These are phyloP conservation scores for Gymnopilus junonius DNA, from an alignment of 768 basidiomycete species.

Conservation along the genomic window DNA sequence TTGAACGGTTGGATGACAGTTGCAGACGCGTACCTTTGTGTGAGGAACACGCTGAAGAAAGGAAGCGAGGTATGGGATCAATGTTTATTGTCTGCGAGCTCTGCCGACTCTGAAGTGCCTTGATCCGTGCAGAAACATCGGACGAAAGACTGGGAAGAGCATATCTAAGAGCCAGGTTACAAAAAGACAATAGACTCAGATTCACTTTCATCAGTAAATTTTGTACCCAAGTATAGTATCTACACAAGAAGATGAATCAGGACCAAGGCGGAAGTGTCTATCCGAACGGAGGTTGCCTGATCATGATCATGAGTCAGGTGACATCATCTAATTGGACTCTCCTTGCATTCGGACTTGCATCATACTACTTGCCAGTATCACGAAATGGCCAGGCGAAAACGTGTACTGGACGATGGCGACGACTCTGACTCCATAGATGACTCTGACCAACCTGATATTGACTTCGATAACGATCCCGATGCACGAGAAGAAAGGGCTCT, in stretches of 20 bases:
- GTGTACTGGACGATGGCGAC: conserved; percentile 74
- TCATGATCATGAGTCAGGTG: conserved; percentile 18
- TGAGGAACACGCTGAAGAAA: background rate
- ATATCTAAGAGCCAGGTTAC: background rate
- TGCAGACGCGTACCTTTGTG: conserved; percentile 1
- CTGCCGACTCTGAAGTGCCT: conserved; percentile 14
- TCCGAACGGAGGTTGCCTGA: too few relatives aligned
- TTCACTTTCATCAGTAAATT: background rate
- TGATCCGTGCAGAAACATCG: conserved; percentile 21
- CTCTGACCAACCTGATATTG: conserved; percentile 54
- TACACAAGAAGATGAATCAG: too few relatives aligned
- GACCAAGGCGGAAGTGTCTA: too few relatives aligned
- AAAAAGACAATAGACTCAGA: conserved; percentile 13
- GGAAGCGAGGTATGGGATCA: conserved; percentile 9
- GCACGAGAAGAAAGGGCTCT: conserved; percentile 74
- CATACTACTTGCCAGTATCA: background rate
- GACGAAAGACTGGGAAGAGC: conserved; percentile 5
- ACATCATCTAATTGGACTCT: background rate
- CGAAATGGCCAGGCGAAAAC: conserved; percentile 76
- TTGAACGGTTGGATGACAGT: conserved; percentile 6
- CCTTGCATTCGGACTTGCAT: background rate
- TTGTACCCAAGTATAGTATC: background rate
- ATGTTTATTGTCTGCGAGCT: conserved; percentile 12
- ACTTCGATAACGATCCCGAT: conserved; percentile 59
- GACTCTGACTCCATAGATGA: conserved; percentile 70